Base-by-base conservation (phyloP, 176 grass and related monocot species). In the Cymbopogon citratus region DNA sequence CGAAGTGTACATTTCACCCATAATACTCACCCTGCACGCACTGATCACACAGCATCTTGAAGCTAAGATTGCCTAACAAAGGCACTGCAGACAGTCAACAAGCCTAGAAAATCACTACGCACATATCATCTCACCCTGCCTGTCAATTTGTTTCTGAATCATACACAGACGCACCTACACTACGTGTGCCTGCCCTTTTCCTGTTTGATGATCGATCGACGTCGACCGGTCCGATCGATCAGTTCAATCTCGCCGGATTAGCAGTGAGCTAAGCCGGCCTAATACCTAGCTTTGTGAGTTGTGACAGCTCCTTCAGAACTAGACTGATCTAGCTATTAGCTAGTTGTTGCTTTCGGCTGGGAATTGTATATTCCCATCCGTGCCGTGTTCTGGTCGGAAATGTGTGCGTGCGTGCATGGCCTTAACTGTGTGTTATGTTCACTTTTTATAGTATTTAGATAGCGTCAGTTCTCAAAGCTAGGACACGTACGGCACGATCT, bases 261-360 rank as follows among this genome's bases (percentile, higher is more conserved):
- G 80, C 80, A 83, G 74, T 79, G 44, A 46, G 74, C 67, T 84
- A 84, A 59, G 19, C 10, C 19, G 14, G 63, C 18, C 31, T 33
- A 24, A 25, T 60, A 5, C 23, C n/a, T 24, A 10, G 8, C n/a
- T n/a, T n/a, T 25, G 21, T 4, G 9, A 1, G 3, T 62, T 62
- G 57, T 61, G 57, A 61, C 61, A 63, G 61, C 12, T 29, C 13
- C 18, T 31, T 64, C 62, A 8, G 62, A 64, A 16, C 27, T 18
- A 64, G 13, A 6, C 59, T 12, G 23, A 1, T 2, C 24, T 14
- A 61, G 24, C 24, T 23, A 19, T 5, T 52, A 12, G 5, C 19
- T 44, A 63, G 2, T 34, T 21, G 13, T 64, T 52, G 24, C 87
- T 89, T 89, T 77, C 43, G 71, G 87, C 71, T 81, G 44, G 26